Base-by-base conservation (phyloP, 2,329 filamentous ascomycete species). In the Stagonosporopsis rhizophila region DNA sequence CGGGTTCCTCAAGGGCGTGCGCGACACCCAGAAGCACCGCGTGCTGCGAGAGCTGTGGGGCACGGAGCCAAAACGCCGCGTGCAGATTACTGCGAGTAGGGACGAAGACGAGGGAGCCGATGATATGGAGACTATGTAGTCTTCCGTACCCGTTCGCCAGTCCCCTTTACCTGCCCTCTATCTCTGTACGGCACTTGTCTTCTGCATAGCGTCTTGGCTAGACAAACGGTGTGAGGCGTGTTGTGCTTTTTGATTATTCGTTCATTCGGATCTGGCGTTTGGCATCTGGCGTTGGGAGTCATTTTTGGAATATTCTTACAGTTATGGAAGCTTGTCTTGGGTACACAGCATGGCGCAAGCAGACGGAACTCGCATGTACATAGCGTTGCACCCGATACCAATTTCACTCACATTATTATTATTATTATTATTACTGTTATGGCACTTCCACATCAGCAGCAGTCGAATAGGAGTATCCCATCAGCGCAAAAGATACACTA, bases 21-120 rank as follows among this genome's bases (percentile, higher is more conserved):
- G 94, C 37, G 85, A 91, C 61, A 84, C 84, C 64, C 94, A 97
- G 79, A 95, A 94, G 81, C 85, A 86, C 55, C 92, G 91, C 76
- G 80, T 95, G 66, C 87, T 95, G 84, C 88, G 94, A 78, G 86
- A 90, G 76, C 77, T 96, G 2, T 94, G 69, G 65, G 71, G 64
- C 20, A 53, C 27, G 5, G 72, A 69, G 51, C 62, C 68, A 15
- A 69, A 63, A 58, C 66, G 66, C 44, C 57, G 72, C 7, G 67
- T 74, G 12, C 61, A 59, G 5, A 75, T 75, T 39, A 67, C 63
- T 8, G 41, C 58, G 22, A 65, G 61, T 3, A 54, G 59, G 8
- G 62, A 59, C 2, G 59, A 62, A 0, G 63, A 62, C 5, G 60
- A 54, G 6, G 67, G 42, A 37, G 59, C 54, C 27, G 67, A 69